Evolutionary conservation across 306 rosid genomes (phyloP).

Genomic region (Fragaria iinumae): DNA sequence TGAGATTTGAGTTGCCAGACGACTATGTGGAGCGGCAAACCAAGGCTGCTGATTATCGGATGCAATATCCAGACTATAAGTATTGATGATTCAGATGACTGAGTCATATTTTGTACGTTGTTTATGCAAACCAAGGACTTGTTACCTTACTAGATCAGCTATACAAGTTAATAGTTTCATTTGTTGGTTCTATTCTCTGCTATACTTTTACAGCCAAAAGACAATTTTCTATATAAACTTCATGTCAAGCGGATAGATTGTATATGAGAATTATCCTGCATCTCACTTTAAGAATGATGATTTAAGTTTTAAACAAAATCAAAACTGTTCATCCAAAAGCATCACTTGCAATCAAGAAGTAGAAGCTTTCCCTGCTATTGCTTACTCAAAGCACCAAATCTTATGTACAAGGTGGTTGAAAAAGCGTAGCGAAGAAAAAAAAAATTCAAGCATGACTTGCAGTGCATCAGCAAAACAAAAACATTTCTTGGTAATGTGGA

Average conservation of each 20-base stretch:
- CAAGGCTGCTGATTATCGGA: not conserved
- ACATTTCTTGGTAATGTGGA: slow-evolving; percentile 15
- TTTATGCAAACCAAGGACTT: slow-evolving; percentile 7
- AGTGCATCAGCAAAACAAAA: slow-evolving; percentile 29
- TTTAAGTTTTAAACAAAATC: not conserved
- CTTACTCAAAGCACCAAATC: slow-evolving; percentile 24
- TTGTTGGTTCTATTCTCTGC: slow-evolving; percentile 5
- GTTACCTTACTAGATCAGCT: slow-evolving; percentile 13
- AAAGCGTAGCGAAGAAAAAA: slow-evolving; percentile 32
- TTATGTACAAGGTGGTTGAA: slow-evolving; percentile 46
- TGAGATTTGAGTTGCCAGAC: slow-evolving; percentile 31
- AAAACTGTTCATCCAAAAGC: slow-evolving; percentile 25
- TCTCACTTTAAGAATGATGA: not conserved
- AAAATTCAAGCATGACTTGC: slow-evolving; percentile 45
- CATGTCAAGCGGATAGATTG: not conserved
- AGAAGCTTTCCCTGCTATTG: slow-evolving; percentile 34
- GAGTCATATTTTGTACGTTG: slow-evolving; percentile 3
- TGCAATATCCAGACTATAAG: not conserved
- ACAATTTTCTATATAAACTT: not conserved
- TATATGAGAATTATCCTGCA: not conserved
- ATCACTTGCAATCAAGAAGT: slow-evolving; percentile 46
- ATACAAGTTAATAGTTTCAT: not conserved
- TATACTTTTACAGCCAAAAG: not conserved
- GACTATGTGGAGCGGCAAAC: slow-evolving; percentile 6
- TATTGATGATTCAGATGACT: not conserved